These are phyloP conservation scores for Orbilia javanica DNA, from an alignment of 2,329 filamentous ascomycete species.

Conservation along the genomic window DNA sequence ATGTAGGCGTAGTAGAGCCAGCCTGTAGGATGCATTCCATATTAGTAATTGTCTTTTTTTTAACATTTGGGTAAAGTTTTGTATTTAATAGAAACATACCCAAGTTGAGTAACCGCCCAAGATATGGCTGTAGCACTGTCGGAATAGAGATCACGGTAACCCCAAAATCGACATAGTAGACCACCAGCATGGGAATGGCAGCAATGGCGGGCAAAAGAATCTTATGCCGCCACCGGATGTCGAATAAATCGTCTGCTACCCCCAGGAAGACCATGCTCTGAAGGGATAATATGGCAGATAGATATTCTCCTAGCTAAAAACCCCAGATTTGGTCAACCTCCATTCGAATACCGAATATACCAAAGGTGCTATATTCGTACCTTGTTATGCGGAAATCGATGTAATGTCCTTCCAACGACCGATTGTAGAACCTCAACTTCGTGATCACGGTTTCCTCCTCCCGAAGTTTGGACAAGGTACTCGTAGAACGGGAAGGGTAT, in stretches of 20 bases:
- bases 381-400: slow-evolving; percentile 95
- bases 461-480: slow-evolving; percentile 94
- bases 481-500: slow-evolving; percentile 98
- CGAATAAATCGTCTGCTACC: slow-evolving; percentile 94
- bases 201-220: slow-evolving; percentile 97
- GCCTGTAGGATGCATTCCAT: slow-evolving; percentile 7
- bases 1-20: slow-evolving; percentile 90
- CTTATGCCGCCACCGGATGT: slow-evolving; percentile 99
- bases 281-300: slow-evolving; percentile 91
- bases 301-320: slow-evolving; percentile 85
- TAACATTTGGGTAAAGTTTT: no score
- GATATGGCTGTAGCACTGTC: slow-evolving; percentile 82
- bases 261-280: slow-evolving; percentile 92
- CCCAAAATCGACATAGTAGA: slow-evolving; percentile 98
- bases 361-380: slow-evolving; percentile 67
- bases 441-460: slow-evolving; percentile 89
- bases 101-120: slow-evolving; percentile 84
- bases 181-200: slow-evolving; percentile 89
- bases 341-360: background rate
- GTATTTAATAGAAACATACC: slow-evolving; percentile 67
- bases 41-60: background rate
- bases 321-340: background rate
- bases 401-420: slow-evolving; percentile 85
- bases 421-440: slow-evolving; percentile 77
- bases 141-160: slow-evolving; percentile 96